Conservation (phyloP, 2,329 filamentous ascomycete species). For the Beauveria caledonica region DNA sequence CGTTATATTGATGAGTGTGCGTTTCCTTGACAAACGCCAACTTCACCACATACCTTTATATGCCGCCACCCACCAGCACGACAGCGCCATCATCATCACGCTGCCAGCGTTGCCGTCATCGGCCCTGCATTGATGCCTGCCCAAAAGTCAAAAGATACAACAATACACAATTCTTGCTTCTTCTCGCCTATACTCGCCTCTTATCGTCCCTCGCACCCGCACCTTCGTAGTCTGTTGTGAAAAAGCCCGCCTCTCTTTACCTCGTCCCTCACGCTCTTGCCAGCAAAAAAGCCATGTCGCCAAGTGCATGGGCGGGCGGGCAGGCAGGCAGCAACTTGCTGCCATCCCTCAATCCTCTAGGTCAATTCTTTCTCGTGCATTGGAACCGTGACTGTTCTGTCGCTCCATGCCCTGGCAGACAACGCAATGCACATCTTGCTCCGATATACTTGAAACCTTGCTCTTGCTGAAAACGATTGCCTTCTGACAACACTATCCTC, state of each 20-base stretch:
- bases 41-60: background rate
- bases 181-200: background rate
- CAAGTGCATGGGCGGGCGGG: background rate
- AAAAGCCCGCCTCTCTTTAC: background rate
- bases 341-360: background rate
- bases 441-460: constrained; percentile 10
- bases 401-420: background rate
- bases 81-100: background rate
- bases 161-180: background rate
- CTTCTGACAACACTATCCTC: background rate
- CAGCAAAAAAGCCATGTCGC: background rate
- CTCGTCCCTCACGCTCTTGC: constrained; percentile 3
- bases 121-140: background rate
- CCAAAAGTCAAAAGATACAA: background rate
- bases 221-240: constrained; percentile 2
- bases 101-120: background rate
- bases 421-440: constrained; percentile 8
- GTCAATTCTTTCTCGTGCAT: background rate
- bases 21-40: background rate
- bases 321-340: background rate
- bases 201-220: background rate
- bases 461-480: constrained; percentile 2
- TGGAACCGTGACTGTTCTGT: background rate
- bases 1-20: too few species aligned
- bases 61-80: too few species aligned